Evolutionary conservation across 2,329 filamentous ascomycete genomes (phyloP).

Genomic region (Orbilia javanica): DNA sequence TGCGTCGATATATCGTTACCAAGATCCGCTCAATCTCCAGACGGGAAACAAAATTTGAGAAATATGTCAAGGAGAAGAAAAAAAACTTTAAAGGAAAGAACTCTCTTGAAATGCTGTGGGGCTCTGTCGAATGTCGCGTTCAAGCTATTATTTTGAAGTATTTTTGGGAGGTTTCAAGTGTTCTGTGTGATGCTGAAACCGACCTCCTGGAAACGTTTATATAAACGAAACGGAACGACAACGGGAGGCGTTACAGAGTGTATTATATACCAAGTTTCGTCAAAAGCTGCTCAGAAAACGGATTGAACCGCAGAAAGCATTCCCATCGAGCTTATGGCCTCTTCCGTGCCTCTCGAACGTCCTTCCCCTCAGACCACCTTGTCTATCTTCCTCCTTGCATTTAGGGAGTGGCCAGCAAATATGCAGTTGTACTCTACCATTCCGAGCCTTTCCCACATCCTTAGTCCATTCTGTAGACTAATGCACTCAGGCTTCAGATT

Average conservation of each 20-base stretch:
- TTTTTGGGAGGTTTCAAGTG: constrained; percentile 35
- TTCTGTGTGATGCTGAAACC: constrained; percentile 46
- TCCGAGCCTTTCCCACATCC: not conserved
- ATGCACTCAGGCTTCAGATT: constrained; percentile 25
- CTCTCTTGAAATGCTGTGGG: constrained; percentile 34
- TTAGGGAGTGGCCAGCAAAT: constrained; percentile 24
- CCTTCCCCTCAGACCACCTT: constrained; percentile 15
- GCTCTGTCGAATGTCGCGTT: constrained; percentile 2
- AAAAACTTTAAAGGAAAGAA: constrained; percentile 20
- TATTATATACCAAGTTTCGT: constrained; percentile 43
- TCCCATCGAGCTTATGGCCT: not conserved
- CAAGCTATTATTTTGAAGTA: constrained; percentile 3
- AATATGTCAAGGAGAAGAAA: constrained; percentile 13
- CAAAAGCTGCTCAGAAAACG: constrained; percentile 21
- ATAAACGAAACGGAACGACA: constrained; percentile 56
- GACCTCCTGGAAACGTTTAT: constrained; percentile 34
- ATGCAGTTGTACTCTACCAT: constrained; percentile 8
- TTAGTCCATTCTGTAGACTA: constrained; percentile 23
- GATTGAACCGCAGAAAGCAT: not conserved
- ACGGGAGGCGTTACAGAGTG: constrained; percentile 46
- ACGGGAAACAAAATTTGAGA: constrained; percentile 5
- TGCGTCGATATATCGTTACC: constrained; percentile 21
- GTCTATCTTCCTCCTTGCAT: constrained; percentile 9
- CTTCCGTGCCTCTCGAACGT: not conserved
- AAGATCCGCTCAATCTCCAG: constrained; percentile 30